Conservation (phyloP, 2,329 filamentous ascomycete genomes). For the Venturia effusa region DNA sequence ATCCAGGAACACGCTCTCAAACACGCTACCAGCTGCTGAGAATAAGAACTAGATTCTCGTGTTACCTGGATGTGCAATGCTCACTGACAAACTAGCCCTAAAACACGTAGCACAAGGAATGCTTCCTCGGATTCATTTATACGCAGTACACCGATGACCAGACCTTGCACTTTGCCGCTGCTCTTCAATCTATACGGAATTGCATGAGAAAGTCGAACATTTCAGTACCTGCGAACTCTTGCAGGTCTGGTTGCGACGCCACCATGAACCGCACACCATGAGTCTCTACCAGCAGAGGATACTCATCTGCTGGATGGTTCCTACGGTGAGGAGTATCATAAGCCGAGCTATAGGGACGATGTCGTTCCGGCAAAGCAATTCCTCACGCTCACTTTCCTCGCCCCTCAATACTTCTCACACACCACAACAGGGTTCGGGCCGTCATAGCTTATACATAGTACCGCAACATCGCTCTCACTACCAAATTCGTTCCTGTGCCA, state of each 20-base stretch:
- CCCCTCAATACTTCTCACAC: not conserved
- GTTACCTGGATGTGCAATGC: not conserved
- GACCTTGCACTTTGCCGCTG: not conserved
- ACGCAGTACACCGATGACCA: not conserved
- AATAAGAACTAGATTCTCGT: not conserved
- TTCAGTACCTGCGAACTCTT: not conserved
- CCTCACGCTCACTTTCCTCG: not conserved
- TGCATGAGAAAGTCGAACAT: not conserved
- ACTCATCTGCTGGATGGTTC: not conserved
- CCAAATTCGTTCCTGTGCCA: too few relatives aligned
- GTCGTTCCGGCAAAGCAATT: too few relatives aligned
- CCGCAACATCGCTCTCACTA: not conserved
- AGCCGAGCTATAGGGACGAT: not conserved
- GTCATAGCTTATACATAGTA: not conserved
- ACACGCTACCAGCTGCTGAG: too few relatives aligned
- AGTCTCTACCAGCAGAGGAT: not conserved
- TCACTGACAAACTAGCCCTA: not conserved
- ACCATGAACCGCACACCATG: not conserved
- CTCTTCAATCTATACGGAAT: not conserved
- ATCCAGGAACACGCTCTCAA: not conserved
- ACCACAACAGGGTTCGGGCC: not conserved
- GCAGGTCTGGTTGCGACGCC: not conserved
- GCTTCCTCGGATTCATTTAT: not conserved
- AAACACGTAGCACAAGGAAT: not conserved
- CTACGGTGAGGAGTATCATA: not conserved